These are phyloP conservation scores for Salvia rosmarinus DNA, from an alignment of 257 asterid genomes.

Conservation along the genomic window DNA sequence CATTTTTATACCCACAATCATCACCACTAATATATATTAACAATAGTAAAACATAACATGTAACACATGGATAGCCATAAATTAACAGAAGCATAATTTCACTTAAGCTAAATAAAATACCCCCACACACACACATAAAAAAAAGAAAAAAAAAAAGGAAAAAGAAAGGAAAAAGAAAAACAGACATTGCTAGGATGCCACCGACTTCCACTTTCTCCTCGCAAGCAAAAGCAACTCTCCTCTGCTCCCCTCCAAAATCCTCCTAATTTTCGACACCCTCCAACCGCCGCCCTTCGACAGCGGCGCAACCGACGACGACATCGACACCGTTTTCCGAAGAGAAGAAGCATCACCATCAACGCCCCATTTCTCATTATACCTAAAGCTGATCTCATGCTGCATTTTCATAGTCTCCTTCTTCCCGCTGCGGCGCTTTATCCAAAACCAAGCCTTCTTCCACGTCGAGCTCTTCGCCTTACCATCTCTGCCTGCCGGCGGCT, in stretches of 20 bases:
- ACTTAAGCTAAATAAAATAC: too few relatives aligned
- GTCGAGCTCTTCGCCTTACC: slow-evolving; percentile 8
- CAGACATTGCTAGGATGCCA: background rate
- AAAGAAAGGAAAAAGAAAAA: too few relatives aligned
- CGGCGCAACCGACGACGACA: slow-evolving; percentile 26
- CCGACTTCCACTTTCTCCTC: slow-evolving; percentile 25
- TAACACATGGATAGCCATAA: too few relatives aligned
- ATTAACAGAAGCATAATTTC: too few relatives aligned
- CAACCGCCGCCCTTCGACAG: slow-evolving; percentile 24
- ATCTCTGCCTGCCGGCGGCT: slow-evolving; percentile 23
- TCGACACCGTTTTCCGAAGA: slow-evolving; percentile 20
- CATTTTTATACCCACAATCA: too few relatives aligned
- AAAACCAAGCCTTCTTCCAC: slow-evolving; percentile 38
- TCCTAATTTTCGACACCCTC: slow-evolving; percentile 32
- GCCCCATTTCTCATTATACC: slow-evolving; percentile 12
- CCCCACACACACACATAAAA: too few relatives aligned
- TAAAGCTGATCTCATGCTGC: slow-evolving; percentile 39
- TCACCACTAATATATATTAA: too few relatives aligned
- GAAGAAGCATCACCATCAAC: slow-evolving; percentile 26
- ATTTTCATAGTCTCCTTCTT: slow-evolving; percentile 12
- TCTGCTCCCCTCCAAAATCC: slow-evolving; percentile 35
- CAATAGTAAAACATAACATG: too few relatives aligned
- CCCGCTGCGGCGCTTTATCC: background rate
- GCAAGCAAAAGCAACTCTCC: slow-evolving; percentile 39
- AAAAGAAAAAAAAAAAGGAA: too few relatives aligned